Evolutionary conservation across 148 eudicot genomes (phyloP), one percentile per base, ranked within the genome.

Genomic region (Gaultheria prostrata): DNA sequence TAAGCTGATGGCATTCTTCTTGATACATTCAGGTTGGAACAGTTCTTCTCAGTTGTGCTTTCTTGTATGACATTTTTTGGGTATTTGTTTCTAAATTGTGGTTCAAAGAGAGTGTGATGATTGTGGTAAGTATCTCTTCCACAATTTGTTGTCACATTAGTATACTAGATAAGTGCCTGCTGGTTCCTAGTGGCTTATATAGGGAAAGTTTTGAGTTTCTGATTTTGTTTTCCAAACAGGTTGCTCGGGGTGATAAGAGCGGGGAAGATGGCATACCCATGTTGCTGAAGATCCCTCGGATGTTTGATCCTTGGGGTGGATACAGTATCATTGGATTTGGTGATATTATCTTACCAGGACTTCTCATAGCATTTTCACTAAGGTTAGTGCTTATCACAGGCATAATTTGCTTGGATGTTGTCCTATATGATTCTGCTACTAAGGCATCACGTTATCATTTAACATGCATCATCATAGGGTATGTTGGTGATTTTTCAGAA

Each of bases 241-340:
- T 97, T 79, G 99, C 99, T 49, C 98, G 98, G 65, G 99, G 99
- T 75, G 98, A 95, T 87, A 90, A 88, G 76, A 97, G 98, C 83
- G 99, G 99, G 83, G 98, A 97, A 87, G 98, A 97, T 87, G 99
- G 99, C 57, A 95, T 97, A 14, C 99, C 99, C 50, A 95, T 97
- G 99, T 89, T 97, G 82, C 82, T 97, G 83, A 97, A 97, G 88
- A 97, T 97, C 76, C 99, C 99, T 11, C 89, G 99, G 67, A 93
- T 97, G 94, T 92, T 90, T 87, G 99, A 97, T 85, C 99, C 98
- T 83, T 97, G 99, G 99, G 98, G 98, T 45, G 99, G 99, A 78
- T 93, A 93, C 90, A 97, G 99, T 86, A 94, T 97, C 83, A 95
- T 97, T 80, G 99, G 99, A 76, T 97, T 97, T 87, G 99, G 99